Base-by-base conservation (phyloP, 129 eudicot species). In the Logfia minima region DNA sequence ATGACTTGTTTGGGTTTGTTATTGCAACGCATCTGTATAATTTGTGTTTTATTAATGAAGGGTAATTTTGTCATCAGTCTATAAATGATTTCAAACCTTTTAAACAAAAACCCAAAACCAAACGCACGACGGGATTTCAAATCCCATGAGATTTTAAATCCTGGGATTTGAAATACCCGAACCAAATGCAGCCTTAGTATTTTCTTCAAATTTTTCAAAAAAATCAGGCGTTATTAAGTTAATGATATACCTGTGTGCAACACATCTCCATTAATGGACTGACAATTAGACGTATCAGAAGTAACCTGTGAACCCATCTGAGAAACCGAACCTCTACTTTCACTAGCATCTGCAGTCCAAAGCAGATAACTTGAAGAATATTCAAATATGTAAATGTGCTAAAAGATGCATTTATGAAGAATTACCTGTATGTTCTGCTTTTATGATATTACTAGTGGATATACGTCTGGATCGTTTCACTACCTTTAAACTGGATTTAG, bases 401-500 rank as follows among this genome's bases (percentile, higher is more conserved):
- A 56, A 69, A 26, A 80, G 28, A 79, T 43, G 28, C 34, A 59
- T 28, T 59, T 53, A 64, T 22, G 6, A 74, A 18, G 4, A 5
- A 22, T 52, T 79, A 90, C 92, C 89, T n/a, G 21, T 58, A 52
- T 35, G 6, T 51, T 86, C 82, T 34, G 74, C 58, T 7, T 76
- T 64, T 58, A 68, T 18, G 76, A 65, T 45, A 77, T 76, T 82
- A 75, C 71, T 66, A 28, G 85, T 23, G 43, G 79, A 76, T 32
- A 52, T 24, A 60, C 68, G n/a, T 64, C 66, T 71, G 39, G 55
- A 68, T 31, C 79, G 68, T 60, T 69, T 79, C 72, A 75, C 84
- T 53, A 75, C 78, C 63, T 72, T 74, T 67, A 23, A 65, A 62
- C 65, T 71, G 18, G 82, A 53, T 71, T 71, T 83, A 21, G 32